phyloP scores from a whole-genome alignment of 1,284 basidiomycete species.

The Omphalotus olearius region DNA sequence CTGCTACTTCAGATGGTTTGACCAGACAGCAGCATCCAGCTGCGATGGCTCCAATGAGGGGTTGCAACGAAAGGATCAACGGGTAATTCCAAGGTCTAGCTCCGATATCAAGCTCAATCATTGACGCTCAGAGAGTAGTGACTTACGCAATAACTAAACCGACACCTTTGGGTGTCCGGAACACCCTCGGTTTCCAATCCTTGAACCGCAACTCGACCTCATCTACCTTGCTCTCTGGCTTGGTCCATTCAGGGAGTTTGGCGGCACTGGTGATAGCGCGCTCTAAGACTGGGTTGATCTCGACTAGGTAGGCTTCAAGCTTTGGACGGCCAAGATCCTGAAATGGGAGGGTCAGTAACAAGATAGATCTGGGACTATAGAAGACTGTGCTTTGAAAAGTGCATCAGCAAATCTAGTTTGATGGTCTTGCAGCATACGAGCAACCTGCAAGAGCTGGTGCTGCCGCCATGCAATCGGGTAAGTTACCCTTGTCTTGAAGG shows the following conservation, averaged over 20 bases:
- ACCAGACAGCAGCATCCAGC: slow-evolving; percentile 53
- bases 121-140: neutral
- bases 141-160: slow-evolving; percentile 36
- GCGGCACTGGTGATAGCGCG: slow-evolving; percentile 44
- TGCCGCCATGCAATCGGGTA: slow-evolving; percentile 51
- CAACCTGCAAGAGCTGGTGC: slow-evolving; percentile 60
- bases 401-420: slow-evolving; percentile 42
- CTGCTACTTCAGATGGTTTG: slow-evolving; percentile 60
- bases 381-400: slow-evolving; percentile 21
- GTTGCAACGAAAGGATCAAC: slow-evolving; percentile 28
- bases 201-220: slow-evolving; percentile 25
- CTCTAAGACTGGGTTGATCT: slow-evolving; percentile 35
- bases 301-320: slow-evolving; percentile 35
- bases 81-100: slow-evolving; percentile 38
- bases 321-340: slow-evolving; percentile 52
- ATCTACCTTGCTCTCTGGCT: slow-evolving; percentile 37
- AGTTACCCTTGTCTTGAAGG: slow-evolving; percentile 50
- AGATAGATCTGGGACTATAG: neutral
- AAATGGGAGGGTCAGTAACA: neutral
- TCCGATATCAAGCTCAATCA: neutral
- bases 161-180: slow-evolving; percentile 50
- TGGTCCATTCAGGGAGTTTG: slow-evolving; percentile 49
- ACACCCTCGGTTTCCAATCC: slow-evolving; percentile 39
- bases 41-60: slow-evolving; percentile 48
- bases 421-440: slow-evolving; percentile 61